phyloP scores from a whole-genome alignment of 1,284 basidiomycete genomes.

The Cerioporus squamosus region DNA sequence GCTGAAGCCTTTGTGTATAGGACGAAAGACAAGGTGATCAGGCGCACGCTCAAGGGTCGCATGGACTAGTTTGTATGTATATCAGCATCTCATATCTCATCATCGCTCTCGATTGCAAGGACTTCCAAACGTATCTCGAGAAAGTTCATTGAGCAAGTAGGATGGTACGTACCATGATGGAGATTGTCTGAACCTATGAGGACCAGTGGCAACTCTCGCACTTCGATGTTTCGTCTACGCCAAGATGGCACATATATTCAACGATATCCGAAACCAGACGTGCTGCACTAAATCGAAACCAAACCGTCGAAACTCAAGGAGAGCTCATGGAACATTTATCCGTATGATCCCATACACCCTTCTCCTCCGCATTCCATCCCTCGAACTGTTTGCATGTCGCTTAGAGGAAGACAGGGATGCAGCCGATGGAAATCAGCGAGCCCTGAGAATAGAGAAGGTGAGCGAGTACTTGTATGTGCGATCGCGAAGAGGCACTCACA shows the following conservation, averaged over 20 bases:
- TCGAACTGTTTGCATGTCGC: neutral
- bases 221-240: neutral
- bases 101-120: slow-evolving; percentile 11
- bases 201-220: no score
- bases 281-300: no score
- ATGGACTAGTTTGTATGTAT: slow-evolving; percentile 74
- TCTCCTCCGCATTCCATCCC: neutral
- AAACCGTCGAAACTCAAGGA: neutral
- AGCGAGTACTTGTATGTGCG: neutral
- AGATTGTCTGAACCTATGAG: no score
- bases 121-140: no score
- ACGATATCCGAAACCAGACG: neutral
- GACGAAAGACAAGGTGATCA: slow-evolving; percentile 86
- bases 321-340: neutral
- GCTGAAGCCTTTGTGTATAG: slow-evolving; percentile 42
- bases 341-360: neutral
- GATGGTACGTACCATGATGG: no score
- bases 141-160: no score
- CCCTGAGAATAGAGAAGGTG: slow-evolving; percentile 10
- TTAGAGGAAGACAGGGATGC: slow-evolving; percentile 23
- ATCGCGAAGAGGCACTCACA: neutral
- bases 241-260: neutral
- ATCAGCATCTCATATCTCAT: slow-evolving; percentile 15
- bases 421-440: slow-evolving; percentile 27
- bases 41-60: slow-evolving; percentile 84